Evolutionary conservation across 2,329 filamentous ascomycete genomes (phyloP).

Genomic region (Alternaria alternata): DNA sequence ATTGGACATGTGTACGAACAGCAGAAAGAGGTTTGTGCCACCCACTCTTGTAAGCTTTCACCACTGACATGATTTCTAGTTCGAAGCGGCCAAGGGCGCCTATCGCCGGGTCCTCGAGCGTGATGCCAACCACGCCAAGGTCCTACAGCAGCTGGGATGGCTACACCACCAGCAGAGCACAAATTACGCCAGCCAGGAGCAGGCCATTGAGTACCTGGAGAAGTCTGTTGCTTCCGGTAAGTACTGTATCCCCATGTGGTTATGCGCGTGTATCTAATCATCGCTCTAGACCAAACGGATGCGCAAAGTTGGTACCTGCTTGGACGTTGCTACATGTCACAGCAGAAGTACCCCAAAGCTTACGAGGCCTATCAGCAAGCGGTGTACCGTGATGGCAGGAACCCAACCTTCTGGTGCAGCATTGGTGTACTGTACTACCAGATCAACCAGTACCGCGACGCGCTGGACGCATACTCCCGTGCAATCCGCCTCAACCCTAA

Average conservation of each 20-base stretch:
- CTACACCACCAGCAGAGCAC: constrained; percentile 95
- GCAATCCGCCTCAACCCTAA: constrained; percentile 97
- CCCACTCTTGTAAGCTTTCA: neutral
- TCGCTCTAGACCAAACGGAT: constrained; percentile 79
- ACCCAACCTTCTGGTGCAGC: constrained; percentile 99
- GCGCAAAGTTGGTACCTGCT: constrained; percentile 99
- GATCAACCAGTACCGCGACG: constrained; percentile 99
- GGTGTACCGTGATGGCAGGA: constrained; percentile 95
- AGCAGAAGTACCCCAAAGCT: constrained; percentile 97
- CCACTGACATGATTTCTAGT: constrained; percentile 64
- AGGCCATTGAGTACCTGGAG: constrained; percentile 95
- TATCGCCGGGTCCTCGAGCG: constrained; percentile 93
- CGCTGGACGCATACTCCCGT: constrained; percentile 94
- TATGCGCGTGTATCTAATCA: constrained; percentile 27
- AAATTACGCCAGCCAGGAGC: constrained; percentile 89
- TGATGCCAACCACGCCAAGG: constrained; percentile 96
- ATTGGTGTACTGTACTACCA: constrained; percentile 99
- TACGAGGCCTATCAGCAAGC: constrained; percentile 99
- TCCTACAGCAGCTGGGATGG: constrained; percentile 97
- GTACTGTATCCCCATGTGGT: constrained; percentile 43
- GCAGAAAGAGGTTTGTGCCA: constrained; percentile 88
- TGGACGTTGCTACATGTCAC: constrained; percentile 98
- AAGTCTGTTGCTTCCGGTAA: constrained; percentile 92
- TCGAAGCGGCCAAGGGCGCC: constrained; percentile 89
- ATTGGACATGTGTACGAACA: constrained; percentile 99